Percentiles rank a stretch among this genome's conserved stretches.
These are phyloP conservation scores for Barnettozyma siamensis DNA, from an alignment of 805 yeast species.

Conservation along the genomic window DNA sequence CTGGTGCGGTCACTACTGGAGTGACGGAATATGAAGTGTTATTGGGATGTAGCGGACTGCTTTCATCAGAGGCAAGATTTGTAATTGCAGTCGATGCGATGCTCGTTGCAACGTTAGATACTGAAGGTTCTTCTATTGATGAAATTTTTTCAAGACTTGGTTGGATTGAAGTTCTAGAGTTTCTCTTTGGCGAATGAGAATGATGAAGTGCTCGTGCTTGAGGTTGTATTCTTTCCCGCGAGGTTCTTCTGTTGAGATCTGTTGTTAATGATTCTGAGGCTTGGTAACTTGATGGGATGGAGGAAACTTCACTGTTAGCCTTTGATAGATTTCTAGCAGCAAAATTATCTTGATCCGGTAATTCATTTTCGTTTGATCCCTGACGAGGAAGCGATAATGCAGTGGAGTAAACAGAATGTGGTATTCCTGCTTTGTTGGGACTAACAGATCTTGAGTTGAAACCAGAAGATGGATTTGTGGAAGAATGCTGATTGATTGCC, in stretches of 20 bases:
- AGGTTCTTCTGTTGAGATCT: neutral
- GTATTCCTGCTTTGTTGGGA: neutral
- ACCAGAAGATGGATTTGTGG: neutral
- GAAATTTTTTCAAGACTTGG: neutral
- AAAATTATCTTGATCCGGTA: neutral
- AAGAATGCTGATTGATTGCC: neutral
- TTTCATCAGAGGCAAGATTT: neutral
- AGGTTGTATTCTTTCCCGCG: conserved; percentile 1
- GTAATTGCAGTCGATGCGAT: too few species aligned
- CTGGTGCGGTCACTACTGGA: too few species aligned
- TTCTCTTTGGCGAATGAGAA: conserved; percentile 3
- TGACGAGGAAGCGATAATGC: conserved; percentile 1
- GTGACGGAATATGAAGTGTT: too few species aligned
- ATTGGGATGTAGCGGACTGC: too few species aligned
- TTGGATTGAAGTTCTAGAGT: conserved; percentile 1
- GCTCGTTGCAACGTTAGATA: too few species aligned
- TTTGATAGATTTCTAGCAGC: neutral
- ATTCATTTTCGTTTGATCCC: neutral
- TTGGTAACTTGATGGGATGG: neutral
- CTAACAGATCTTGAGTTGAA: neutral
- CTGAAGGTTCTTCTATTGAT: neutral
- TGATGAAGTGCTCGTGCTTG: neutral
- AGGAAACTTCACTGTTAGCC: neutral
- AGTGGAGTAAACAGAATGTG: neutral
- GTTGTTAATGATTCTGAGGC: neutral